Evolutionary conservation across 1,139 yeast species (phyloP).

Genomic region (Debaryomyces singareniensis): DNA sequence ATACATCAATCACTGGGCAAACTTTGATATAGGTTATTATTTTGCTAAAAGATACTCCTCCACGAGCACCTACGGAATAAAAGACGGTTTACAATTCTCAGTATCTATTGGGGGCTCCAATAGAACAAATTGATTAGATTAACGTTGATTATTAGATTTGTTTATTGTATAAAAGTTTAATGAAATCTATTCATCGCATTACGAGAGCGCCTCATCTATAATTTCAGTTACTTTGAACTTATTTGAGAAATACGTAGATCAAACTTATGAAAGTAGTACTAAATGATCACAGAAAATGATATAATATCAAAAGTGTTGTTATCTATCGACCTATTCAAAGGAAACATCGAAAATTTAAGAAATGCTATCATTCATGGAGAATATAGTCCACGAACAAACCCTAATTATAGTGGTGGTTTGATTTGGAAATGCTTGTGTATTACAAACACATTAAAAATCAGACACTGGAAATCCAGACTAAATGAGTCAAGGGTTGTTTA

Average conservation of each 20-base stretch:
- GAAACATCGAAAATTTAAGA: constrained; percentile 22
- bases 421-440: constrained; percentile 36
- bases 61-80: constrained; percentile 22
- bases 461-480: constrained; percentile 27
- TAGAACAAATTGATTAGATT: no score
- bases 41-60: constrained; percentile 25
- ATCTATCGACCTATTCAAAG: constrained; percentile 34
- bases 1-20: constrained; percentile 40
- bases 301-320: constrained; percentile 33
- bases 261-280: neutral
- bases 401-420: constrained; percentile 25
- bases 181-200: no score
- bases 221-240: no score
- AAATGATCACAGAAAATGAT: constrained; percentile 28
- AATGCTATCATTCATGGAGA: constrained; percentile 29
- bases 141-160: no score
- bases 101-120: constrained; percentile 41
- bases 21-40: constrained; percentile 42
- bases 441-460: constrained; percentile 33
- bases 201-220: no score
- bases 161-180: no score
- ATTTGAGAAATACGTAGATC: no score
- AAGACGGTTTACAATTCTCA: constrained; percentile 43
- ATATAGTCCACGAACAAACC: constrained; percentile 17
- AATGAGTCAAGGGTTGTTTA: constrained; percentile 29